phyloP scores from a whole-genome alignment of 73 alveolate species.

The Paramecium sexaurelia region DNA sequence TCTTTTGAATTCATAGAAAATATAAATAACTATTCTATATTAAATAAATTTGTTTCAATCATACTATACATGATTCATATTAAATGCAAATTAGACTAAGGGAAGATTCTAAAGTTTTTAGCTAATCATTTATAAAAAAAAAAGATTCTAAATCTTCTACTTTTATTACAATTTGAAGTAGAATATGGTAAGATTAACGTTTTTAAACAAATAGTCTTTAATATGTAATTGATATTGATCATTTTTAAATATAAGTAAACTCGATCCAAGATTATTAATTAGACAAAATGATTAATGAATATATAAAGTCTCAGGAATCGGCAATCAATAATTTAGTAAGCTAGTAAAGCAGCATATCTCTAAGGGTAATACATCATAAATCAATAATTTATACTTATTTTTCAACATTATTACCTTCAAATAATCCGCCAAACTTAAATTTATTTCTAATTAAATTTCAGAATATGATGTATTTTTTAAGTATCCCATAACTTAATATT shows the following conservation, averaged over 20 bases:
- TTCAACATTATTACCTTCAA: neutral
- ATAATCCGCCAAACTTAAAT: neutral
- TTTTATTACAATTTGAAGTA: neutral
- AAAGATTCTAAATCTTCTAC: neutral
- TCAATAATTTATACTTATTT: neutral
- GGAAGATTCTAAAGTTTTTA: neutral
- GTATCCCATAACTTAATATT: too few relatives aligned
- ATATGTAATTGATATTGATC: slow-evolving; percentile 13
- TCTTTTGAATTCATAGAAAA: too few relatives aligned
- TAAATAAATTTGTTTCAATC: too few relatives aligned
- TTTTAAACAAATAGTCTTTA: neutral
- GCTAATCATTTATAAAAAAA: neutral
- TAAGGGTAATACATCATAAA: neutral
- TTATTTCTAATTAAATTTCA: neutral
- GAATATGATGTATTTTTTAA: slow-evolving; percentile 9
- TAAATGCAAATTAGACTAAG: neutral
- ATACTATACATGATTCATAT: neutral
- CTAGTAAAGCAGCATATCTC: neutral
- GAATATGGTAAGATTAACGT: neutral
- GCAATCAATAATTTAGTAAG: neutral
- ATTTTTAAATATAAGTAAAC: slow-evolving; percentile 19
- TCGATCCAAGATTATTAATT: neutral
- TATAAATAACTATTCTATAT: too few relatives aligned
- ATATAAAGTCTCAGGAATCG: neutral
- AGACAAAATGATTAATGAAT: neutral